These are phyloP conservation scores for Boletus pseudo-olivaceus DNA, from an alignment of 768 basidiomycete genomes.

Conservation along the genomic window DNA sequence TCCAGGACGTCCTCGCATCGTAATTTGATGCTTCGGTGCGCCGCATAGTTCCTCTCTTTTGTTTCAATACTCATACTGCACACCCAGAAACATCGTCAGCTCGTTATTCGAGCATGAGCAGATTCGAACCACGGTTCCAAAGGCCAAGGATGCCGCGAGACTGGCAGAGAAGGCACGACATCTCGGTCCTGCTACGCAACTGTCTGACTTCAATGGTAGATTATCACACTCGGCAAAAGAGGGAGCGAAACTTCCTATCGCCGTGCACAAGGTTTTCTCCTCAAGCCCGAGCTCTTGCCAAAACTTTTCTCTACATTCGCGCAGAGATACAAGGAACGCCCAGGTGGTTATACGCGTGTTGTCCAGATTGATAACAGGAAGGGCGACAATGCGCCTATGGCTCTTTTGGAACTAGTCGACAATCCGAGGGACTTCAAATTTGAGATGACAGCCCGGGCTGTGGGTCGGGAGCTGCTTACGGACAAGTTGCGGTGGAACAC, in stretches of 20 bases:
- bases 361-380: slow-evolving; percentile 85
- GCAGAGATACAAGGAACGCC: slow-evolving; percentile 72
- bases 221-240: slow-evolving; percentile 91
- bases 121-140: slow-evolving; percentile 92
- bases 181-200: not conserved
- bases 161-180: slow-evolving; percentile 82
- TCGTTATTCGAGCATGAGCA: slow-evolving; percentile 93
- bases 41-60: not conserved
- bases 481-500: slow-evolving; percentile 46
- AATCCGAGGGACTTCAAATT: slow-evolving; percentile 84
- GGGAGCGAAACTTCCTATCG: slow-evolving; percentile 67
- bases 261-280: slow-evolving; percentile 74
- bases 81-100: slow-evolving; percentile 81
- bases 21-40: slow-evolving; percentile 87
- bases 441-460: slow-evolving; percentile 83
- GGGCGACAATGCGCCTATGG: slow-evolving; percentile 92
- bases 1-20: slow-evolving; percentile 90
- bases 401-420: slow-evolving; percentile 93
- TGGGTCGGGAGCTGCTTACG: slow-evolving; percentile 78
- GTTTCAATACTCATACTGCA: slow-evolving; percentile 5
- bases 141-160: slow-evolving; percentile 88
- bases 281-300: slow-evolving; percentile 66
- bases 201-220: slow-evolving; percentile 38
- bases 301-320: slow-evolving; percentile 83
- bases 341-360: slow-evolving; percentile 94